phyloP scores from a whole-genome alignment of 225 moss, liverwort and hornwort species.

The Bryoerythrophyllum caledonicum region DNA sequence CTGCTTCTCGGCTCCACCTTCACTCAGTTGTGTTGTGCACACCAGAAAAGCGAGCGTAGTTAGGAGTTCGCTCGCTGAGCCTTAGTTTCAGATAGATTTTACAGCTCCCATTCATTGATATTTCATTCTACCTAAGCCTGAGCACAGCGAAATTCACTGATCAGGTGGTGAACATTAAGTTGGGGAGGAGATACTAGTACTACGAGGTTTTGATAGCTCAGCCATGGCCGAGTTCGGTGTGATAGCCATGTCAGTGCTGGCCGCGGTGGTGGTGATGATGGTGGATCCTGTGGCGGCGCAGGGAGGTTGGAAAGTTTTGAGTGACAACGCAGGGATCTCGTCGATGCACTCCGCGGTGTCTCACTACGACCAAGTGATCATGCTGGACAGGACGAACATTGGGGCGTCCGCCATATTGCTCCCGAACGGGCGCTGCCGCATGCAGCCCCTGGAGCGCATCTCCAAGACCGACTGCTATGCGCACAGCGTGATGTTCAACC shows the following conservation, averaged over 20 bases:
- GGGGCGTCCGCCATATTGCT: background rate
- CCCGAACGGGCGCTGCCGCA: background rate
- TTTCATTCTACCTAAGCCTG: background rate
- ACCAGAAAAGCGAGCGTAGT: too few relatives aligned
- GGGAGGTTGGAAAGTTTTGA: background rate
- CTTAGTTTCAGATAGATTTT: too few relatives aligned
- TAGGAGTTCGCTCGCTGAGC: too few relatives aligned
- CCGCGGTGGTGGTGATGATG: background rate
- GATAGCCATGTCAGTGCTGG: background rate
- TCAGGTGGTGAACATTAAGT: background rate
- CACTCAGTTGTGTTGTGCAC: background rate
- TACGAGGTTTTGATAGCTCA: background rate
- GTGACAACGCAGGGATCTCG: background rate
- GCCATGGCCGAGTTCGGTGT: background rate
- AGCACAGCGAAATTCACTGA: background rate
- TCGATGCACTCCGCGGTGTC: background rate
- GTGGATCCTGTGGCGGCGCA: background rate
- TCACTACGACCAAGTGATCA: background rate
- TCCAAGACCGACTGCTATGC: conserved; percentile 5
- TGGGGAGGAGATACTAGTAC: background rate
- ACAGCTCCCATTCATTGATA: background rate
- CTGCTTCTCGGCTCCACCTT: too few relatives aligned
- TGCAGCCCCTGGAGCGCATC: background rate
- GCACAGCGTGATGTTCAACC: background rate
- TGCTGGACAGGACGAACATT: conserved; percentile 11